Evolutionary conservation across 1,139 yeast genomes (phyloP), one percentile per base, ranked within the genome.

Genomic region (Kurtzmaniella quercitrusa): DNA sequence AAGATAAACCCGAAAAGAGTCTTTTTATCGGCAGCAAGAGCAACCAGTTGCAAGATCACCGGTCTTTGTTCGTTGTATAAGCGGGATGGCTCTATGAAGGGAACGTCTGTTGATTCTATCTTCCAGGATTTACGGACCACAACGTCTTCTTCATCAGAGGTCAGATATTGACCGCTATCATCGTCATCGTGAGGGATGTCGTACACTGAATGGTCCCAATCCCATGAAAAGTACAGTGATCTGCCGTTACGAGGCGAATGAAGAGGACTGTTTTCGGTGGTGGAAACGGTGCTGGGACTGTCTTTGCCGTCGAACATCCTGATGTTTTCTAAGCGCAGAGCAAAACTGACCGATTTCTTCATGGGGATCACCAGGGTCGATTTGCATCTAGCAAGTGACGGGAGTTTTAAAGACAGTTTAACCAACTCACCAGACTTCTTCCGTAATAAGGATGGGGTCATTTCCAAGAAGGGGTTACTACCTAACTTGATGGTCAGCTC

Each of bases 301-400:
- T 68, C 75, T n/a, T 55, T 55, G 2, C 74, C 75, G 48, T 70
- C 68, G 53, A 72, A 72, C 62, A 62, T 63, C 52, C 68, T 69
- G 49, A 71, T 60, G 41, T 68, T 66, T 34, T 65, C 64, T 43
- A 69, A 58, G 34, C 68, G 51, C 23, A 65, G 51, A 3, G 74
- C 74, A 57, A 69, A 69, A 21, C 72, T 51, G 17, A 69, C 75
- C 4, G 65, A 58, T 48, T 69, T 69, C 19, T 50, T 50, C n/a
- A 55, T 45, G 5, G 55, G 48, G n/a, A 59, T 44, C 27, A 49
- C 48, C 40, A 54, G 48, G 3, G 69, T 54, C 10, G 70, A 63
- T 48, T 59, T 51, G 38, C 63, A 57, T 38, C 60, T 52, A 5
- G 56, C 46, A 31, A 68, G 53, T 2, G 58, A 45, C 2, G 67